Evolutionary conservation across 106 monocot genomes (phyloP), one percentile per base, ranked within the genome.

Genomic region (Acorus gramineus): DNA sequence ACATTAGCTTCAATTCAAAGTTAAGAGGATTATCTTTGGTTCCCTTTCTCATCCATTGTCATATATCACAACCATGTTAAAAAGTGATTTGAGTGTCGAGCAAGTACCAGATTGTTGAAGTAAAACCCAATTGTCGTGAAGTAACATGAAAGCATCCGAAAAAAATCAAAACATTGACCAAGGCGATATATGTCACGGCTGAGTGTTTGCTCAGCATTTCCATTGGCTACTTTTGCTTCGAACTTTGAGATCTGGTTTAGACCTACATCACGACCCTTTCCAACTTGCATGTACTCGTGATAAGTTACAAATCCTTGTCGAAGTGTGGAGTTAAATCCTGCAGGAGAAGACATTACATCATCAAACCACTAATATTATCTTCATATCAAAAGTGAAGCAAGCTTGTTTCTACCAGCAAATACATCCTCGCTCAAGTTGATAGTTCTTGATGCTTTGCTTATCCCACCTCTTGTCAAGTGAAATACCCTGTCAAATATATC

Each of bases 401-500:
- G 8, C 44, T 71, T 11, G 9, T 69, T 2, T 67, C 43, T 86
- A 86, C 86, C 89, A 58, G 81, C 86, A 86, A 86, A 90, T 53
- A 90, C 79, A 69, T 84, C 90, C 73, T 90, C 90, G 50, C 90
- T 90, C 62, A 90, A 74, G 73, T 90, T 90, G 67, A 90, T 81
- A 50, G 76, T 86, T 76, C 78, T 90, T 55, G 90, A 90, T 59
- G 90, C 90, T 81, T 90, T 90, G 62, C 90, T 90, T 71, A 90
- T 71, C 14, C 90, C 90, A 62, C 90, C 90, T 84, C 72, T 78
- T 68, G 86, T 86, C 48, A 90, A 49, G 65, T 90, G 90, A 71
- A 90, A 90, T 55, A 90, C n/a, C 60, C 90, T 78, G 58, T 90
- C 90, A 74, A 90, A 90, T 62, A 90, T 43, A 80, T 90, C 90